These are phyloP conservation scores for Trichoderma lentiforme DNA, from an alignment of 2,329 filamentous ascomycete species.

Conservation along the genomic window DNA sequence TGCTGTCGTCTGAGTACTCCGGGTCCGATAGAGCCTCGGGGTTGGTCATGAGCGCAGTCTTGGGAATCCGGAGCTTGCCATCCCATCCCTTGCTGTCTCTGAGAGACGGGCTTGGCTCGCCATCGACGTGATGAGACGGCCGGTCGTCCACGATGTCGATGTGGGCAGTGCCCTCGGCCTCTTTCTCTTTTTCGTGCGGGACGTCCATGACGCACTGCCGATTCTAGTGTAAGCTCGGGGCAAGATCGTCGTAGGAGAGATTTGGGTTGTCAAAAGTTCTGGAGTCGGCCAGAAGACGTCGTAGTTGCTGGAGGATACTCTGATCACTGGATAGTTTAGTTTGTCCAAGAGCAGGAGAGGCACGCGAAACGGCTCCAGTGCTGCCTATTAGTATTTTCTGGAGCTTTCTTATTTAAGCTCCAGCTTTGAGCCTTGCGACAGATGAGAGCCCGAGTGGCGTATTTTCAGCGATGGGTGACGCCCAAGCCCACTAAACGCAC, in stretches of 20 bases:
- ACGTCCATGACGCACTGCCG: constrained; percentile 39
- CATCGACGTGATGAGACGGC: constrained; percentile 38
- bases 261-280: not conserved
- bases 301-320: not conserved
- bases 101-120: constrained; percentile 45
- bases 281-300: not conserved
- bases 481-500: not conserved
- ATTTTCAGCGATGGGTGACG: constrained; percentile 11
- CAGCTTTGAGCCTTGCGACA: not conserved
- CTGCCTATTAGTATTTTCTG: not conserved
- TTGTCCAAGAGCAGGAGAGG: not conserved
- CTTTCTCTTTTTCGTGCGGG: constrained; percentile 39
- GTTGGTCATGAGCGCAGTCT: constrained; percentile 60
- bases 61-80: constrained; percentile 74
- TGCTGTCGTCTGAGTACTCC: constrained; percentile 74
- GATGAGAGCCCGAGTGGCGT: not conserved
- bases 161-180: constrained; percentile 39
- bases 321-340: not conserved
- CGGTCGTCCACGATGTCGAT: constrained; percentile 49
- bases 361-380: not conserved
- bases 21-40: constrained; percentile 80
- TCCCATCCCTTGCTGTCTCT: constrained; percentile 73
- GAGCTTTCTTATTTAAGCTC: not conserved
- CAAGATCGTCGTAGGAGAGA: not conserved
- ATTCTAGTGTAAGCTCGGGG: not conserved